phyloP scores from a whole-genome alignment of 1,139 yeast genomes.

The Yamadazyma atlantica region DNA sequence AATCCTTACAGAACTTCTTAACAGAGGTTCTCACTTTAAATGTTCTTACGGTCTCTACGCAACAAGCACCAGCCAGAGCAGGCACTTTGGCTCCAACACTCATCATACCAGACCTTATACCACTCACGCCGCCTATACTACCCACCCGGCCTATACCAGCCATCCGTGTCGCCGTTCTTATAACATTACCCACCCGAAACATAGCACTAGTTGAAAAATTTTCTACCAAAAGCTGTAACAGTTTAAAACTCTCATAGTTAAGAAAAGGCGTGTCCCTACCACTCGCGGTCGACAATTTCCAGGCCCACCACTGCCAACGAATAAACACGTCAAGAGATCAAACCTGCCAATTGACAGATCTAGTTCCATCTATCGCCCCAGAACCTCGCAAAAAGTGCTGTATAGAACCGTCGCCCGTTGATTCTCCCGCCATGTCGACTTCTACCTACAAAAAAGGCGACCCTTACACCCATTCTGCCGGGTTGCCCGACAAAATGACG shows the following conservation, averaged over 20 bases:
- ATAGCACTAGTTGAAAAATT: neutral
- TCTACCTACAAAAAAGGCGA: conserved; percentile 87
- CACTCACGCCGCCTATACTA: too few species aligned
- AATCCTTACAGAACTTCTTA: conserved; percentile 87
- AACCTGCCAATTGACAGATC: neutral
- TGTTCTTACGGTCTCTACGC: conserved; percentile 15
- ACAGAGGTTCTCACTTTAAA: conserved; percentile 69
- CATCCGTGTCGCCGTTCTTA: neutral
- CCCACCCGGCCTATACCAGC: too few species aligned
- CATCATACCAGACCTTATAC: neutral
- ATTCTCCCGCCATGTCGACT: conserved; percentile 48
- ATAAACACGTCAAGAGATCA: neutral
- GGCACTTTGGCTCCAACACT: neutral
- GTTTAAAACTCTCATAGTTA: too few species aligned
- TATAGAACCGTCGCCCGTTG: too few species aligned
- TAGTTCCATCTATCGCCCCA: too few species aligned
- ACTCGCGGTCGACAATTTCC: neutral
- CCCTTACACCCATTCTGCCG: conserved; percentile 54
- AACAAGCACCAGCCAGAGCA: neutral
- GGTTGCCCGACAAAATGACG: conserved; percentile 91
- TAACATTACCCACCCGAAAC: neutral
- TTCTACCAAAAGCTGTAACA: neutral
- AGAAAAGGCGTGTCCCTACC: neutral
- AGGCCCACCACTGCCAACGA: neutral
- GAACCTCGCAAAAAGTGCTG: too few species aligned